Evolutionary conservation across 2,329 filamentous ascomycete genomes (phyloP).

Genomic region (Colletotrichum liriopes): DNA sequence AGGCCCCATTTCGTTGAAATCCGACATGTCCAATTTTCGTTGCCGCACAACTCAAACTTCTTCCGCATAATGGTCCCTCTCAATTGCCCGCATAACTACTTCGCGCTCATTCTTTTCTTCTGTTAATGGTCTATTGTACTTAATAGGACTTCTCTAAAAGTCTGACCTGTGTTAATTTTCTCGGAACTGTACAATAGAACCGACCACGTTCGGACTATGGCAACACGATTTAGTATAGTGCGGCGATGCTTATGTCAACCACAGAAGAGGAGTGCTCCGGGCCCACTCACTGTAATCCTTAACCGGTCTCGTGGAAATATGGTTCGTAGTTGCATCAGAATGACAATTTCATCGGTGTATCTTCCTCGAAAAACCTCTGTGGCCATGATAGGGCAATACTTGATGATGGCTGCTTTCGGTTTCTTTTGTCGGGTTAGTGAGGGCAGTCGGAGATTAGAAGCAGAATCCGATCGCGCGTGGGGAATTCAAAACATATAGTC

Average conservation of each 20-base stretch:
- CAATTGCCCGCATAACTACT: not conserved
- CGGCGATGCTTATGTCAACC: not conserved
- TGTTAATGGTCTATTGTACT: not conserved
- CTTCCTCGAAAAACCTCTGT: conserved; percentile 7
- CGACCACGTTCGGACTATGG: not conserved
- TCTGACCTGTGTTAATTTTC: not conserved
- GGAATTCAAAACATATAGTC: too few species aligned
- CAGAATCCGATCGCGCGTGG: too few species aligned
- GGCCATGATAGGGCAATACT: not conserved
- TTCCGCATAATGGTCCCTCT: conserved; percentile 3
- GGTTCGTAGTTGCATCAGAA: not conserved
- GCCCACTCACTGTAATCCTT: not conserved
- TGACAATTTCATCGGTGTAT: conserved; percentile 9
- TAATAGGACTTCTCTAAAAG: not conserved
- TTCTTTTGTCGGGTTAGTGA: too few species aligned
- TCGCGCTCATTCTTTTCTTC: not conserved
- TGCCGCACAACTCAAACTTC: not conserved
- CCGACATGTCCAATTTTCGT: too few species aligned
- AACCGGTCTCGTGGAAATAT: not conserved
- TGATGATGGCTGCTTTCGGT: too few species aligned
- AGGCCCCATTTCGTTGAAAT: not conserved
- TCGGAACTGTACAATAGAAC: conserved; percentile 1
- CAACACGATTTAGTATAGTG: not conserved
- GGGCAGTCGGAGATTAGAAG: too few species aligned
- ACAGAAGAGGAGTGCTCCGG: too few species aligned